Base-by-base conservation (phyloP, 306 rosid genomes). In the Alnus rubra region DNA sequence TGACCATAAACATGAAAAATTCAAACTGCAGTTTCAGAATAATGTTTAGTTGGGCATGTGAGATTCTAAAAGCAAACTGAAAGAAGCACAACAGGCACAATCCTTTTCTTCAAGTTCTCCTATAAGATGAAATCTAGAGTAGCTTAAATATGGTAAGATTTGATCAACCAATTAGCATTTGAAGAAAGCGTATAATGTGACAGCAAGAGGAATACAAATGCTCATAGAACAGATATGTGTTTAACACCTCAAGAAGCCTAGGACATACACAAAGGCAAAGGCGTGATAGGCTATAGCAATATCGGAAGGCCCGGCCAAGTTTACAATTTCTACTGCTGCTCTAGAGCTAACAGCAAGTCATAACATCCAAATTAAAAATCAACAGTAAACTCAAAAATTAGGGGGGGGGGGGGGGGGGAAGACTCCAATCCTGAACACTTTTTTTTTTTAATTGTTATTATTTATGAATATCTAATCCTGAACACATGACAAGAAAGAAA, bases 401-500 rank as follows among this genome's bases (percentile, higher is more conserved):
- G 28, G 28, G 28, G 28, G 28, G 28, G 0, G n/a, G n/a, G 11
- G 3, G 30, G 28, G 30, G 45, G n/a, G 31, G 44, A 18, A 11
- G 30, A 52, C 44, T 77, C 51, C 3, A 37, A 37, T 28, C 69
- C 53, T 28, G 5, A 62, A 68, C 45, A 42, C 45, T 4, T 42
- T 42, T 39, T 3, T 39, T 42, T 42, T 42, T 42, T 5, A 4
- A 42, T 23, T 23, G 28, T 23, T 23, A 23, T 23, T 23, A 23
- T 23, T 23, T 23, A 23, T 5, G 45, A 42, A 5, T 33, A 33
- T 42, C 45, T 42, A 42, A 42, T 42, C 45, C 45, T 42, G 45
- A 42, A 78, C 37, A 42, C 10, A 78, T 54, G 15, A 73, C 18
- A 70, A 54, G 47, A 63, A 39, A 73, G 53, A 64, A 59, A 69